phyloP scores from a whole-genome alignment of 2,329 filamentous ascomycete species.

The Conoideocrella luteorostrata region DNA sequence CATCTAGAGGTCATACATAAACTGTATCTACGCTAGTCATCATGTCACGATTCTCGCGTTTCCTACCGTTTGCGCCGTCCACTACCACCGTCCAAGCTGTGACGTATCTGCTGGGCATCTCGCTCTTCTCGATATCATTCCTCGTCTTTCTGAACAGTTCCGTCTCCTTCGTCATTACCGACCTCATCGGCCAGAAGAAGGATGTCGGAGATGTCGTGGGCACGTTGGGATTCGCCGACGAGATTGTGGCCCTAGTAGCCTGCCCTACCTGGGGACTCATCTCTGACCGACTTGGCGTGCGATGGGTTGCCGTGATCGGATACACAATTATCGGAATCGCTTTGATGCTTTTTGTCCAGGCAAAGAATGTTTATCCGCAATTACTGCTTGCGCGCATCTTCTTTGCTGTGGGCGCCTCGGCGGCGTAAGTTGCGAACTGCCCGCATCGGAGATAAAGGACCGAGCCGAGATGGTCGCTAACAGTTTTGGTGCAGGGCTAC shows the following conservation, averaged over 20 bases:
- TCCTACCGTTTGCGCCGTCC: conserved; percentile 52
- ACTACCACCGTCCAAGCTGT: conserved; percentile 57
- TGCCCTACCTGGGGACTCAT: conserved; percentile 75
- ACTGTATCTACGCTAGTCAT: background rate
- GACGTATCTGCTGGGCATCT: conserved; percentile 75
- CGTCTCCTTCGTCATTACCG: conserved; percentile 78
- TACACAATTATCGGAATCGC: conserved; percentile 76
- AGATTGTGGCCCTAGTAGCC: conserved; percentile 72
- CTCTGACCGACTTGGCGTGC: conserved; percentile 70
- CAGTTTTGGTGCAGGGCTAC: conserved; percentile 51
- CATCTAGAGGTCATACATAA: conserved; percentile 4
- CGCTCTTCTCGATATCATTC: conserved; percentile 82
- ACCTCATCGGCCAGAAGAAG: conserved; percentile 67
- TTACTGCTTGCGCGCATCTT: conserved; percentile 76
- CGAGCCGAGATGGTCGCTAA: conserved; percentile 7
- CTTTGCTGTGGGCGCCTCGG: conserved; percentile 89
- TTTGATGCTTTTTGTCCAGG: conserved; percentile 77
- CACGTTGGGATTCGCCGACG: conserved; percentile 78
- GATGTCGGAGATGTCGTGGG: conserved; percentile 75
- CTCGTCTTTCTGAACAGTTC: conserved; percentile 84
- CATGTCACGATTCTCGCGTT: conserved; percentile 34
- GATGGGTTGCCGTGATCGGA: conserved; percentile 66
- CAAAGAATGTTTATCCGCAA: conserved; percentile 80
- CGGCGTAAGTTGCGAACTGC: conserved; percentile 51
- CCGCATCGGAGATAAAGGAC: background rate